phyloP scores from a whole-genome alignment of 2,329 filamentous ascomycete genomes.

The Penicillium sp. region DNA sequence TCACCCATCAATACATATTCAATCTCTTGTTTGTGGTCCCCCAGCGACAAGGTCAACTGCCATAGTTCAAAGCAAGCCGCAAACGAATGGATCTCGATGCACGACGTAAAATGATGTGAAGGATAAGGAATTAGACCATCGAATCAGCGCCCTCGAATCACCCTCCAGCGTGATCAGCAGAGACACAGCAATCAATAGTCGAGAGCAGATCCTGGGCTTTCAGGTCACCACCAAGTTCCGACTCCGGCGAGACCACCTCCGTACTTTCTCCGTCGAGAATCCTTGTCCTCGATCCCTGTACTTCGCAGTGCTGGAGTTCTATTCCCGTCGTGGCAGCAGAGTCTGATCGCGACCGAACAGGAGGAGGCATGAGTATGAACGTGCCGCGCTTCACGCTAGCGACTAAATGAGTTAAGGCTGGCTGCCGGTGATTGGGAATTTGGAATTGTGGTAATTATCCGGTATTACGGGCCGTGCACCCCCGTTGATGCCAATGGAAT shows the following conservation, averaged over 20 bases:
- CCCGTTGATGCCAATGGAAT: background rate
- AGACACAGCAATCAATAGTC: slow-evolving; percentile 13
- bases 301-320: background rate
- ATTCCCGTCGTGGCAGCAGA: background rate
- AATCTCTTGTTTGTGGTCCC: background rate
- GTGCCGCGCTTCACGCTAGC: background rate
- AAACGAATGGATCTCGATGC: background rate
- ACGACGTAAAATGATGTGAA: background rate
- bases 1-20: background rate
- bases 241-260: background rate
- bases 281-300: background rate
- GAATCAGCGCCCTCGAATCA: background rate
- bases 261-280: background rate
- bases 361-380: background rate
- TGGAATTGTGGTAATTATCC: slow-evolving; percentile 8
- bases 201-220: background rate
- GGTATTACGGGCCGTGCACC: slow-evolving; percentile 5
- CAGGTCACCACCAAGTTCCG: background rate
- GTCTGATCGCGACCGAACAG: background rate
- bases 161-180: slow-evolving; percentile 7
- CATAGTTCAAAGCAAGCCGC: background rate
- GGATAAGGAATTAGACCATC: background rate
- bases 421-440: slow-evolving; percentile 3
- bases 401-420: background rate
- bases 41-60: background rate